These are phyloP conservation scores for Leavenworthia alabamica DNA, from an alignment of 345 rosid species.

Conservation along the genomic window DNA sequence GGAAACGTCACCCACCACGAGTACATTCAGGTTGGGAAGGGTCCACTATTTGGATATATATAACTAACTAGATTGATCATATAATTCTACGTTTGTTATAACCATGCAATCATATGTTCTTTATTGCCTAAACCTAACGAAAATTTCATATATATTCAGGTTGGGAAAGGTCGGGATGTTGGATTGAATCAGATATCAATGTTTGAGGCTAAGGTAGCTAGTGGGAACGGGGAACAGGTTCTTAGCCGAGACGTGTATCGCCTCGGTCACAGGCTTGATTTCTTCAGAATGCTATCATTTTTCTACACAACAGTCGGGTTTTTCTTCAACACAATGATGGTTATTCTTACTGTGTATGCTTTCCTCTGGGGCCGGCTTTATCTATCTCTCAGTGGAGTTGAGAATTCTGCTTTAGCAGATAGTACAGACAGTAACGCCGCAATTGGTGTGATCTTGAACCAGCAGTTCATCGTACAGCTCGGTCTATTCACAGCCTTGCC, in stretches of 20 bases:
- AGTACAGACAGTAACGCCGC: conserved; percentile 45
- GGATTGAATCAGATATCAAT: conserved; percentile 79
- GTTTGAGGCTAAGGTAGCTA: conserved; percentile 90
- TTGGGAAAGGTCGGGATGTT: conserved; percentile 89
- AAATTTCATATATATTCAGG: conserved; percentile 67
- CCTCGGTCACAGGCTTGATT: conserved; percentile 82
- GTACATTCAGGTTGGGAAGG: conserved; percentile 81
- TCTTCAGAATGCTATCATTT: conserved; percentile 81
- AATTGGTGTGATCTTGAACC: conserved; percentile 67
- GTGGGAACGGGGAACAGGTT: conserved; percentile 92
- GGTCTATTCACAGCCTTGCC: conserved; percentile 84
- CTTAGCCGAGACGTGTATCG: conserved; percentile 84
- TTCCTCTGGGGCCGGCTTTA: conserved; percentile 87
- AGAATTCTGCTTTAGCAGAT: conserved; percentile 34
- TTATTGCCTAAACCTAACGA: too few relatives aligned
- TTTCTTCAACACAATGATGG: conserved; percentile 69
- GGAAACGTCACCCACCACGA: conserved; percentile 95
- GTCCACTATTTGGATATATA: conserved; percentile 21
- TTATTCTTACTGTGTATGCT: conserved; percentile 59
- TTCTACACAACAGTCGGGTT: conserved; percentile 67
- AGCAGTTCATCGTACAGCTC: conserved; percentile 74
- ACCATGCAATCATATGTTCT: too few relatives aligned
- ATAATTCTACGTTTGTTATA: background rate
- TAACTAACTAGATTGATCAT: conserved; percentile 1
- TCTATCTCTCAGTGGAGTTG: conserved; percentile 82